A percentile compares a stretch with the other conserved stretches of the same genome.
Evolutionary conservation across 192 early-diverging fungal species (phyloP).

Genomic region (Linderina pennispora): DNA sequence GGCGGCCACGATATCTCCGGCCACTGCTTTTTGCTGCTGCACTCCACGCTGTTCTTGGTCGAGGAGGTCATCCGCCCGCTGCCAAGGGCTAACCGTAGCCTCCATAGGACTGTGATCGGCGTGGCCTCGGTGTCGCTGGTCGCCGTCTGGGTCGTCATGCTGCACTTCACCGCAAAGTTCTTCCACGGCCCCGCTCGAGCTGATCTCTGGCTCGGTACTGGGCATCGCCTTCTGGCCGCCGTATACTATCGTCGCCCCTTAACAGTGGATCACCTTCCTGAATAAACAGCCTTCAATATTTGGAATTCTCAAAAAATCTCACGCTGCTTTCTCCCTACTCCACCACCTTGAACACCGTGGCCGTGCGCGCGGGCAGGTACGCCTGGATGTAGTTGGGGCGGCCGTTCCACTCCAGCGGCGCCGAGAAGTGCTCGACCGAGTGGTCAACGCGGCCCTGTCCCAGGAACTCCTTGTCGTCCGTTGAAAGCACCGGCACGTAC

Average conservation of each 20-base stretch:
- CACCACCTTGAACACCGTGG: conserved; percentile 56
- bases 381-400: conserved; percentile 74
- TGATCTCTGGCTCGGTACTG: conserved; percentile 59
- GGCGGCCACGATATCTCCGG: conserved; percentile 85
- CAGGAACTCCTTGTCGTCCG: conserved; percentile 69
- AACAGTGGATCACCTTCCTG: no score
- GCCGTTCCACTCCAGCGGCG: conserved; percentile 64
- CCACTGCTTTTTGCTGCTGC: conserved; percentile 78
- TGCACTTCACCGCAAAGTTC: conserved; percentile 69
- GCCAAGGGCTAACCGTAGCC: conserved; percentile 25
- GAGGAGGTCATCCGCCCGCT: conserved; percentile 55
- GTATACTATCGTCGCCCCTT: no score
- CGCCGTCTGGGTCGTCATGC: conserved; percentile 69
- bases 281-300: no score
- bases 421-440: conserved; percentile 59
- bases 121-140: conserved; percentile 43
- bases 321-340: background rate
- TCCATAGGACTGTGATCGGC: no score
- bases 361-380: conserved; percentile 72
- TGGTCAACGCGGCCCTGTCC: conserved; percentile 76
- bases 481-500: conserved; percentile 70
- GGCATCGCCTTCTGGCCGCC: conserved; percentile 63
- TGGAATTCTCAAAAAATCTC: no score
- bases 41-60: conserved; percentile 65
- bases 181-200: conserved; percentile 70